phyloP scores from a whole-genome alignment of 2,329 filamentous ascomycete genomes.

The Fusarium sp. region DNA sequence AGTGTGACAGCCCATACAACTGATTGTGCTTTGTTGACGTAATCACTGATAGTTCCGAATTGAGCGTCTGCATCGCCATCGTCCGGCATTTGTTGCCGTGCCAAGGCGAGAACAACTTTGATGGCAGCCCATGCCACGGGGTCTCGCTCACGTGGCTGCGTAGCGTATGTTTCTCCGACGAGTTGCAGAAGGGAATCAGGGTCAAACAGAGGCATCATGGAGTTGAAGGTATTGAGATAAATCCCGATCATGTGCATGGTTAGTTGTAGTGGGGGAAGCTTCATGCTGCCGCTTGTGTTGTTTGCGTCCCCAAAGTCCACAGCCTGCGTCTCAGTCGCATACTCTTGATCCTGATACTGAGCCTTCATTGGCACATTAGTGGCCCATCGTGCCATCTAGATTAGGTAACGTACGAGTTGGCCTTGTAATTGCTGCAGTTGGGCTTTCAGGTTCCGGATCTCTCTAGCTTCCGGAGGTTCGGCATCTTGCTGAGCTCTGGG shows the following conservation, averaged over 20 bases:
- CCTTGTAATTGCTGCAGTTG: slow-evolving; percentile 2
- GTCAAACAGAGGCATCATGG: not conserved
- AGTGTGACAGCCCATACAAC: slow-evolving; percentile 2
- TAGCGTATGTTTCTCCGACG: slow-evolving; percentile 5
- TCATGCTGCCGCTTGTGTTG: not conserved
- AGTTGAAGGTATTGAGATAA: slow-evolving; percentile 4
- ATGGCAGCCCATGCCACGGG: slow-evolving; percentile 4
- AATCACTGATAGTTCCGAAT: not conserved
- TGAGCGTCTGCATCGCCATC: not conserved
- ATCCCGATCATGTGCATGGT: slow-evolving; percentile 14
- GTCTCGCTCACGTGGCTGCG: not conserved
- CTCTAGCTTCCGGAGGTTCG: not conserved
- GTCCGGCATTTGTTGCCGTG: slow-evolving; percentile 1
- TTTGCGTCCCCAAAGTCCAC: not conserved
- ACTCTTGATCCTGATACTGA: not conserved
- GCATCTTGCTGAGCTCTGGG: not conserved
- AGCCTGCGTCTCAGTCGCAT: rapidly evolving
- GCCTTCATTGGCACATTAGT: not conserved
- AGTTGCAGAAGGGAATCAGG: not conserved
- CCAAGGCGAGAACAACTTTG: slow-evolving; percentile 12
- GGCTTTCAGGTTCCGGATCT: not conserved
- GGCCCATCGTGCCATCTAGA: no score
- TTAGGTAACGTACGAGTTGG: not conserved
- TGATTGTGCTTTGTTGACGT: not conserved
- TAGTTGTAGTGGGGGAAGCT: not conserved